Base-by-base conservation (phyloP, 2,329 filamentous ascomycete species). In the Colletotrichum eleusines region DNA sequence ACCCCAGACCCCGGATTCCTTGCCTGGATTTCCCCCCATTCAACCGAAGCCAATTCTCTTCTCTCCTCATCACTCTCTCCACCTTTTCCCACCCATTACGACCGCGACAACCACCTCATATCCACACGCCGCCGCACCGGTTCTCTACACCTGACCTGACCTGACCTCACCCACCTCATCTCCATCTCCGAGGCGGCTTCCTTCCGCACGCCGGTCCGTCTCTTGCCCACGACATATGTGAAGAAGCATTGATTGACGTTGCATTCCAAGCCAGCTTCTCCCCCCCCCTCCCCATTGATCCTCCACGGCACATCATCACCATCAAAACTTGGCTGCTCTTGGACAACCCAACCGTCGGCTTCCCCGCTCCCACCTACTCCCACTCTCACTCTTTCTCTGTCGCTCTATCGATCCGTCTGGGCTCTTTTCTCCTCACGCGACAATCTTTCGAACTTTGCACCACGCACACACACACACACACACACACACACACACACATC, bases 71-170 rank as follows among this genome's bases (percentile, higher is more conserved):
- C 68, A 64, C 64, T 68, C 74, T 72, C 72, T 74, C 71, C 63
- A 74, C 69, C 69, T 73, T 75, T 73, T 75, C 75, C 76, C 76
- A 77, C 76, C 77, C 77, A 78, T 75, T 76, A 79, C 75, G 73
- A 75, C 73, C 74, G 74, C 74, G 72, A 71, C 59, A 73, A 75
- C 74, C 74, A 75, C 73, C 69, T 73, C 72, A 74, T 68, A 8
- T 12, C 35, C 35, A 38, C 35, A 38, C 35, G 35, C 18, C 31
- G 40, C 59, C 50, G 50, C 51, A 20, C 51, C 51, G 28, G 12
- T 35, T 35, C 42, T 54, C 66, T 50, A 16, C 1, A 40, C 31
- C 31, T 40, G 38, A 1, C 38, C 38, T 40, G 38, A 7, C 38
- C 38, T 40, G 40, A 20, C 40, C 66, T 20, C 38, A 44, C 44